Conservation (phyloP, 2,329 filamentous ascomycete genomes). For the Colletotrichum horii region DNA sequence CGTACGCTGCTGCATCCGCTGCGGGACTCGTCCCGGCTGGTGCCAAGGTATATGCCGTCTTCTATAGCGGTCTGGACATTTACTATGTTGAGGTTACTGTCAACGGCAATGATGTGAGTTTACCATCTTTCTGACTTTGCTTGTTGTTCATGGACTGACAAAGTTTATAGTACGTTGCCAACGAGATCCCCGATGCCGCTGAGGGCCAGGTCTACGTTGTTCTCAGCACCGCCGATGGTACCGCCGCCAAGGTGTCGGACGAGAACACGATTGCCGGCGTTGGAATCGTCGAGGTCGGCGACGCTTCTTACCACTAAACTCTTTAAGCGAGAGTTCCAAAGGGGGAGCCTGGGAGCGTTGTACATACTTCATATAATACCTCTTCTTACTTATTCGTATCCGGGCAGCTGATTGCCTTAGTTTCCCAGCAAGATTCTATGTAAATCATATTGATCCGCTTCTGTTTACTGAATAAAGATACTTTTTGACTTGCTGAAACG, state of each 20-base stretch:
- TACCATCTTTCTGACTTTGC: conserved; percentile 5
- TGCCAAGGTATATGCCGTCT: conserved; percentile 34
- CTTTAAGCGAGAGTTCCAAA: not conserved
- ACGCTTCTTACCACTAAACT: not conserved
- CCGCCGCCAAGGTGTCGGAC: conserved; percentile 31
- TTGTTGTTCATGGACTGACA: conserved; percentile 23
- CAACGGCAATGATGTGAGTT: conserved; percentile 22
- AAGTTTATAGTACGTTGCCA: conserved; percentile 22
- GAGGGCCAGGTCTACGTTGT: conserved; percentile 46
- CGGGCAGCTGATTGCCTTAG: not conserved
- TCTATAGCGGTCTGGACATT: conserved; percentile 32
- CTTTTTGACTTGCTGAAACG: not conserved
- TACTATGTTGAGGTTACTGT: conserved; percentile 19
- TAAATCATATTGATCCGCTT: not conserved
- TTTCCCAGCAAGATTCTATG: not conserved
- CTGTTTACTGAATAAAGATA: not conserved
- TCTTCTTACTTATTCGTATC: not conserved
- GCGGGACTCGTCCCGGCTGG: conserved; percentile 4
- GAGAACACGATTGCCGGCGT: conserved; percentile 43
- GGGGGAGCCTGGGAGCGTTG: not conserved
- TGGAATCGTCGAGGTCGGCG: conserved; percentile 35
- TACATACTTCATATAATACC: not conserved
- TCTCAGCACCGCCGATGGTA: conserved; percentile 39
- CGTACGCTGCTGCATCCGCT: conserved; percentile 21
- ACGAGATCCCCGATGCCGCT: conserved; percentile 30